Base-by-base conservation (phyloP, 495 filamentous ascomycete genomes). In the Durotheca rogersii region DNA sequence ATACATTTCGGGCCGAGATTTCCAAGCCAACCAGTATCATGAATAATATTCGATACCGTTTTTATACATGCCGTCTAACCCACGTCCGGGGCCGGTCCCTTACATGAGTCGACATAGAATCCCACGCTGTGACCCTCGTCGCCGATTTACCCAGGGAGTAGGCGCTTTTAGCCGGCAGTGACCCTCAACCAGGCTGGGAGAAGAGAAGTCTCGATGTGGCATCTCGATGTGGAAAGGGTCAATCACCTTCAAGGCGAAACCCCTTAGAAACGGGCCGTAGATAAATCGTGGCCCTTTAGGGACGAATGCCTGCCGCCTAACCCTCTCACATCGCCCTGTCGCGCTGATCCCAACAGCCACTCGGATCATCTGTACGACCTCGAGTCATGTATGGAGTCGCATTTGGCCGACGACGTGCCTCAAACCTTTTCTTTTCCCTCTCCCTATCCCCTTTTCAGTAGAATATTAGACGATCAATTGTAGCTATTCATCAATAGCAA, bases 1-100 rank as follows among this genome's bases (percentile, higher is more conserved):
- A 50, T 35, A 42, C 39, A 47, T 53, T 42, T 59, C 56, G 56
- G 56, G 39, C 56, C 56, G 56, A 59, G 56, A 50, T 53, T 25
- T 45, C 56, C 38, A 41, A 42, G 7, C 50, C 41, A 59, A 54
- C 51, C 56, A n/a, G n/a, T n/a, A n/a, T n/a, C n/a, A n/a, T n/a
- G n/a, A n/a, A n/a, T n/a, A n/a, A n/a, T n/a, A n/a, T n/a, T n/a
- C 50, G 45, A 41, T 45, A 59, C 18, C 51, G 34, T 23, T 37
- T 39, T 39, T 41, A 46, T 58, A 59, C 34, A 59, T 41, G 36
- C 18, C 35, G 35, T 42, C 38, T 23, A 47, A 42, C 18, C 41
- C 35, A 23, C 33, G 23, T 51, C 45, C 29, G 46, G 43, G 36
- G 35, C 18, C 38, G 32, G 56, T 59, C 43, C 56, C 56, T 59